A percentile compares a stretch with the other conserved stretches of the same genome.
Evolutionary conservation across 805 yeast genomes (phyloP).

Genomic region (Nakazawaea peltata): DNA sequence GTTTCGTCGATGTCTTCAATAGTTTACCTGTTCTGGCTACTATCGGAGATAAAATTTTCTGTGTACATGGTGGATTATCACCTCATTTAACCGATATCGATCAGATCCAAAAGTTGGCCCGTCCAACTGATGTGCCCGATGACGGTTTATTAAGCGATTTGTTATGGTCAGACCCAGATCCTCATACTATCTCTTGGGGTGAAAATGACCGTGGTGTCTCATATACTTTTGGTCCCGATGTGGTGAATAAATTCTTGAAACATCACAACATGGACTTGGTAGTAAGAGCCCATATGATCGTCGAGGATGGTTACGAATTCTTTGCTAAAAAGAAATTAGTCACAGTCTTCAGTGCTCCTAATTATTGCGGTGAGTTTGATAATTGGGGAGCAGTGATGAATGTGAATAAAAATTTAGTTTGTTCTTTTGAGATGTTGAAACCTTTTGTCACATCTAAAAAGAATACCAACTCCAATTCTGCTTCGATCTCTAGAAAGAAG

Average conservation of each 20-base stretch:
- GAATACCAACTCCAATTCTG: neutral
- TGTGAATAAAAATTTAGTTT: constrained; percentile 57
- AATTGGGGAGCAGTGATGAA: constrained; percentile 78
- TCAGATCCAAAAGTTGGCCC: constrained; percentile 61
- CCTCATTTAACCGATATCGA: constrained; percentile 59
- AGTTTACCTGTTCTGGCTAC: constrained; percentile 57
- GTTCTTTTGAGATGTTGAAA: constrained; percentile 64
- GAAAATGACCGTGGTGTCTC: constrained; percentile 82
- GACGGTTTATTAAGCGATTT: constrained; percentile 71
- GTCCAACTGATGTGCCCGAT: constrained; percentile 84
- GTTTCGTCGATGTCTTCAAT: constrained; percentile 47
- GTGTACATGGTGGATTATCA: constrained; percentile 68
- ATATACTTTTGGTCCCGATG: constrained; percentile 65
- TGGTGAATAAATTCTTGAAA: constrained; percentile 61
- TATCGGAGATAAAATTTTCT: constrained; percentile 47
- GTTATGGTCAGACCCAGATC: constrained; percentile 78
- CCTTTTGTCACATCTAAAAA: constrained; percentile 25
- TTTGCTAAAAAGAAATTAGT: constrained; percentile 68
- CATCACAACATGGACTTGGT: constrained; percentile 67
- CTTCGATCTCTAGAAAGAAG: constrained; percentile 1
- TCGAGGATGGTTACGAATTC: constrained; percentile 82
- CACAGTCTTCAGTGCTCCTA: constrained; percentile 77
- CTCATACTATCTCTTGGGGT: constrained; percentile 54
- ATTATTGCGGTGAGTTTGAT: constrained; percentile 75
- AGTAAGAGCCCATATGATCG: constrained; percentile 85